phyloP scores from a whole-genome alignment of 352 stramenopile genomes.

The Phytophthora chlamydospora region DNA sequence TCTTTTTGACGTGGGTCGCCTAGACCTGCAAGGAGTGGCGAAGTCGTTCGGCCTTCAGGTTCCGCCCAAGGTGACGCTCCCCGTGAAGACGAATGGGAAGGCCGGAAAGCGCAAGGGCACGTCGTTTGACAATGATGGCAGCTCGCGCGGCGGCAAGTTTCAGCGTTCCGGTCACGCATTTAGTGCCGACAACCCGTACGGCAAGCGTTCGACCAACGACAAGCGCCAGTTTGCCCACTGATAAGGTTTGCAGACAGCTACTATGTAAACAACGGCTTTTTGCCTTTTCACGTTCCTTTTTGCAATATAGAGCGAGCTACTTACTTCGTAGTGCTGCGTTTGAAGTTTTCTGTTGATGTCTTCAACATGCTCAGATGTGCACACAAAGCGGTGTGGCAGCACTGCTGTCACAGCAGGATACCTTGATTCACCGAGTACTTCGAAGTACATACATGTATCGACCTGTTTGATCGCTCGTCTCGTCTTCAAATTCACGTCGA shows the following conservation, averaged over 20 bases:
- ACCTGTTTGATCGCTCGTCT: no score
- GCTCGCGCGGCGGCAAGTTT: conserved; percentile 60
- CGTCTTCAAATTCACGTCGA: no score
- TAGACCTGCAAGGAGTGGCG: conserved; percentile 97
- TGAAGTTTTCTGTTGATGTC: not conserved
- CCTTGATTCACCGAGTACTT: no score
- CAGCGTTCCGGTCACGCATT: conserved; percentile 94
- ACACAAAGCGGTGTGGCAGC: no score
- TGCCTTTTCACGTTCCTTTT: conserved; percentile 28
- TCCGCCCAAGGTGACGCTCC: conserved; percentile 97
- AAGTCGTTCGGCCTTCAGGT: conserved; percentile 98
- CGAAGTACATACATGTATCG: no score
- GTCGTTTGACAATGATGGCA: conserved; percentile 56
- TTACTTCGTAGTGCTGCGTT: conserved; percentile 5
- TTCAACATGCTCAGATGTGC: no score
- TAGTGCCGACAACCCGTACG: conserved; percentile 98
- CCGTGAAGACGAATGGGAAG: conserved; percentile 87
- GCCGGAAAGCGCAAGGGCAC: conserved; percentile 73
- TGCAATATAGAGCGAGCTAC: conserved; percentile 40
- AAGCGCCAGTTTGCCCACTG: conserved; percentile 94
- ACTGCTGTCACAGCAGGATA: no score
- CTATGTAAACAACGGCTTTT: conserved; percentile 34
- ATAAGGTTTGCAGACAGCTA: conserved; percentile 24
- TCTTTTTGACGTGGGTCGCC: conserved; percentile 98
- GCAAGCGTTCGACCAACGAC: conserved; percentile 88